Evolutionary conservation across 2,329 filamentous ascomycete species (phyloP), one percentile per base, ranked within the genome.

Genomic region (Xylariomycetidae sp.): DNA sequence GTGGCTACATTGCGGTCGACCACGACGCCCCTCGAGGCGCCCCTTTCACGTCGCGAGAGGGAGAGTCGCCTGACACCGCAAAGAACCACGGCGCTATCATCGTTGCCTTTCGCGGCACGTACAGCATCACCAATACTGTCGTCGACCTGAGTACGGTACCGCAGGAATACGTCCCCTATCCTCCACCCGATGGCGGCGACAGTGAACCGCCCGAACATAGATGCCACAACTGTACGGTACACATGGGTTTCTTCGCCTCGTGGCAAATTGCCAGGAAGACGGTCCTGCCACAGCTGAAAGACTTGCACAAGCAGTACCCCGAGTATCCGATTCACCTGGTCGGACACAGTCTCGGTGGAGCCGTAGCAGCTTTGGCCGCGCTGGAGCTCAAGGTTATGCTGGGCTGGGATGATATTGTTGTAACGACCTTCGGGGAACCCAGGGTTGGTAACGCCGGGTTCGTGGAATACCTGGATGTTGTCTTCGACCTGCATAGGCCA

Each of bases 371-470:
- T 2, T 73, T 98, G 4, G 92, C 89, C 1, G 85, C 76, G 1
- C 68, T 95, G 19, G 92, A 98, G 53, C 74, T 95, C 52, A 73
- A 78, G 38, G 59, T 68, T 16, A 73, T 79, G 0, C 67, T 82
- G n/a, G 86, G 83, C 13, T 92, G 82, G 79, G 61, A 81, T 7
- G 78, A 89, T 3, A 43, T 76, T n/a, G 60, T 70, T 10, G 77
- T 94, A 25, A 96, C 90, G 5, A 96, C 92, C 0, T 98, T 95
- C 59, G 92, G 92, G 8, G 87, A 96, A 60, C 92, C 92, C 14
- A 68, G 74, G 25, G 58, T 79, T 14, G 78, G 79, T 10, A 82
- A 83, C 50, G 46, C 53, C 10, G 68, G 64, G 10, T 61, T 83
- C 16, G 71, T 66, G 23, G 56, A 60, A 6, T 81, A 72, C 42